These are phyloP conservation scores for Blastobotrys aristatus DNA, from an alignment of 1,139 yeast genomes.

Conservation along the genomic window DNA sequence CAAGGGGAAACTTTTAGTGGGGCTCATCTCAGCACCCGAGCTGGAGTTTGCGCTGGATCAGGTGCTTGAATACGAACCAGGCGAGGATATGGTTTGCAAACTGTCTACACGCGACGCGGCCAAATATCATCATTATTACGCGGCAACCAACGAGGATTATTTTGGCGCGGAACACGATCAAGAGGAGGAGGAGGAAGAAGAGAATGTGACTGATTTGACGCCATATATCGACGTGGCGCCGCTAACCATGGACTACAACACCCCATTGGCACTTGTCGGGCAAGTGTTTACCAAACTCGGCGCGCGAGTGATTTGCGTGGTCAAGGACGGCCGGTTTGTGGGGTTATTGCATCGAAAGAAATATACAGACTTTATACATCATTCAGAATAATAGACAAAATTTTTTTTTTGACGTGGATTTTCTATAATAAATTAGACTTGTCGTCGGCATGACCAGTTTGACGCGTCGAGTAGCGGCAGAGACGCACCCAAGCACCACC, in stretches of 20 bases:
- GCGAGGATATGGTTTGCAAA: conserved; percentile 20
- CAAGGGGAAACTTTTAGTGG: conserved; percentile 39
- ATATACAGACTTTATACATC: conserved; percentile 44
- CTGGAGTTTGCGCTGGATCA: conserved; percentile 50
- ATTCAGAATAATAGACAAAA: background rate
- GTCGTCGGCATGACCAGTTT: conserved; percentile 60
- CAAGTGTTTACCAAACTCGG: conserved; percentile 54
- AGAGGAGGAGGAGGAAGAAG: conserved; percentile 4
- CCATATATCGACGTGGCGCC: conserved; percentile 47
- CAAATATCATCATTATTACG: conserved; percentile 22
- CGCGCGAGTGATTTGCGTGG: conserved; percentile 47
- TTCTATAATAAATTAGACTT: background rate
- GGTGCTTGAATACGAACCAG: conserved; percentile 31
- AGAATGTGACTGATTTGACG: conserved; percentile 37
- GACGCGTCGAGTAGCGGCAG: conserved; percentile 71
- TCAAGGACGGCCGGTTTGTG: conserved; percentile 46
- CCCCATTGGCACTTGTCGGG: conserved; percentile 52
- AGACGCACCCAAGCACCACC: conserved; percentile 99
- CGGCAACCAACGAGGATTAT: conserved; percentile 10
- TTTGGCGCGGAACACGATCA: background rate
- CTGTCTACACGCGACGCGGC: conserved; percentile 21
- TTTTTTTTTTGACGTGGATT: background rate
- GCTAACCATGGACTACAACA: conserved; percentile 45
- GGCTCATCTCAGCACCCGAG: conserved; percentile 49
- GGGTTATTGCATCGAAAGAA: conserved; percentile 55